Evolutionary conservation across 768 basidiomycete species (phyloP), one percentile per base, ranked within the genome.

Genomic region (Lactarius pseudohatsudake): DNA sequence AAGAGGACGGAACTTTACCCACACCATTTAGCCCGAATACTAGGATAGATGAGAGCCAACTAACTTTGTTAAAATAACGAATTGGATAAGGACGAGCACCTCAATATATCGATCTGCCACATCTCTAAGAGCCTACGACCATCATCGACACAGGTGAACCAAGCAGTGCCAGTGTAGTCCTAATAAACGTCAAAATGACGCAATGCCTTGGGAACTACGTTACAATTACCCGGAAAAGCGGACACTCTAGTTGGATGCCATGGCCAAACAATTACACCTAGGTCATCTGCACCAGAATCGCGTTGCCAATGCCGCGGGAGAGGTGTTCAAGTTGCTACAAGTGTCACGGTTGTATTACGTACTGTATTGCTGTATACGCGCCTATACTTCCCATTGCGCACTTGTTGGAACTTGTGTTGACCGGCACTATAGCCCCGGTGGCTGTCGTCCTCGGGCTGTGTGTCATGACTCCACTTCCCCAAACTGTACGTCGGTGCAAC

Each of bases 391-490:
- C 26, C 4, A 13, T 53, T 32, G 40, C 4, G 30, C n/a, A 38
- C 41, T 28, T 34, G 32, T 57, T 41, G 43, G 47, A 20, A 22
- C 13, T 26, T 32, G 30, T 15, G 26, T n/a, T 38, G 18, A 20
- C 64, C 41, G 32, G 40, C 9, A 28, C 16, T 55, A 40, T 59
- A 47, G 45, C 26, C 26, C 50, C 50, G 50, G 50, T 53, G 50
- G 26, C 50, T 53, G 50, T 53, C 50, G 47, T 13, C 22, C 22
- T 50, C 38, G 50, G 47, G 20, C 43, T 43, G 59, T 36, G 59
- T 36, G 11, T 34, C 13, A 57, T 61, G 64, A 65, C 59, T 57
- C 59, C 18, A 28, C 11, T 54, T 41, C 54, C 34, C 50, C 22
- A 26, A 26, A 43, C 43, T 40, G 43, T 43, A 13, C 6, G 15